A percentile compares a stretch with the other conserved stretches of the same genome.
Evolutionary conservation across 2,329 filamentous ascomycete species (phyloP).

Genomic region (Neopestalotiopsis clavispora): DNA sequence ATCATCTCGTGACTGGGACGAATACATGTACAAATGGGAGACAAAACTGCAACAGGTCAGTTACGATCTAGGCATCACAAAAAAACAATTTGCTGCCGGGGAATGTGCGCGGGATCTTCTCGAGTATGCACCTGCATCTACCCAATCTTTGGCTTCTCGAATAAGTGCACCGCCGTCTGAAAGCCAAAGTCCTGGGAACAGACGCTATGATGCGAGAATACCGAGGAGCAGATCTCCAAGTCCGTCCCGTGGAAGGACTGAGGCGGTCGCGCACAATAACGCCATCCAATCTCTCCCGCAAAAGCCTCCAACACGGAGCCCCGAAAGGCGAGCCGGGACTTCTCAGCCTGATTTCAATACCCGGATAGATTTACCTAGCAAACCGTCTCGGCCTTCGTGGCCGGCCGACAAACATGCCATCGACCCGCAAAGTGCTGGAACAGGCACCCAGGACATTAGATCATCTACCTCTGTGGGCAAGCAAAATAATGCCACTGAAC

Average conservation of each 20-base stretch:
- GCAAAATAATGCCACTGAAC: not conserved
- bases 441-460: not conserved
- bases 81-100: not conserved
- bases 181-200: not conserved
- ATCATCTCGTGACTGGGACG: not conserved
- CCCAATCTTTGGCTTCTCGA: not conserved
- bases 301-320: not conserved
- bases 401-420: not conserved
- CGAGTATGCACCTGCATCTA: not conserved
- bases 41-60: not conserved
- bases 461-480: no score
- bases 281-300: not conserved
- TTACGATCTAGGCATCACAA: not conserved
- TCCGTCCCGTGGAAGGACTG: not conserved
- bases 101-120: not conserved
- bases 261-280: not conserved
- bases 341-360: not conserved
- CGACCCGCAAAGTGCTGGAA: not conserved
- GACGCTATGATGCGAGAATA: not conserved
- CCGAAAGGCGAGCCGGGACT: not conserved
- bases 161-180: not conserved
- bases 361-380: not conserved
- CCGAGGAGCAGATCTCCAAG: not conserved
- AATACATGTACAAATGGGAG: not conserved
- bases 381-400: not conserved